phyloP scores from a whole-genome alignment of 2,329 filamentous ascomycete species.

The Penicillium capsulatum region DNA sequence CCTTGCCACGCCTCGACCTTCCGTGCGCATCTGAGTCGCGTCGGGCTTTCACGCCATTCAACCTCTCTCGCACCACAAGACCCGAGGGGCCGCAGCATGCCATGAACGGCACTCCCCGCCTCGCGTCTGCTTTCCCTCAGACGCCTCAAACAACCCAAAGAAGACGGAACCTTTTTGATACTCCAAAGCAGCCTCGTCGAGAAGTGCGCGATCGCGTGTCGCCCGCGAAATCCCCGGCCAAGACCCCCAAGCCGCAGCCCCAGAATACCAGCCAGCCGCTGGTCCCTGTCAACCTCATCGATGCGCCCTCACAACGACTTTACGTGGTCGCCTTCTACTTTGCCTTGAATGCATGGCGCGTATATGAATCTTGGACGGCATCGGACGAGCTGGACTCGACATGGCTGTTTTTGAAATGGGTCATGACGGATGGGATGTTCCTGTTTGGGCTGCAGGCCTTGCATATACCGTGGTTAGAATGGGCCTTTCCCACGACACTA shows the following conservation, averaged over 20 bases:
- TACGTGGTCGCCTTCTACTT: constrained; percentile 80
- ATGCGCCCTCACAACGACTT: constrained; percentile 85
- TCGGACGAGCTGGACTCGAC: constrained; percentile 84
- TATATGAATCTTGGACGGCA: constrained; percentile 79
- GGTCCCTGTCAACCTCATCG: constrained; percentile 75
- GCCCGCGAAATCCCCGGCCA: constrained; percentile 21
- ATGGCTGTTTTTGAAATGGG: constrained; percentile 91
- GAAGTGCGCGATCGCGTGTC: constrained; percentile 23
- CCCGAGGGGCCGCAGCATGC: constrained; percentile 50
- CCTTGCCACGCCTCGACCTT: not conserved
- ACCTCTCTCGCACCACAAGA: constrained; percentile 1
- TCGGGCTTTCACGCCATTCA: too few relatives aligned
- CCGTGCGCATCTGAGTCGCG: too few relatives aligned
- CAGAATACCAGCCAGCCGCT: constrained; percentile 52
- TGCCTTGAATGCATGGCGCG: constrained; percentile 71
- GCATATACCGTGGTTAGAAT: constrained; percentile 94
- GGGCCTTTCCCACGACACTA: constrained; percentile 70
- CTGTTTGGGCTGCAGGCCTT: constrained; percentile 82
- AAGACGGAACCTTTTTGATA: constrained; percentile 30
- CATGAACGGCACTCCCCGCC: constrained; percentile 79
- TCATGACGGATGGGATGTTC: constrained; percentile 77
- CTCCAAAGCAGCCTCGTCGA: constrained; percentile 25
- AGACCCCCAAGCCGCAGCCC: constrained; percentile 14
- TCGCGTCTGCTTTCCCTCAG: constrained; percentile 75
- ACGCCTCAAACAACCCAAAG: constrained; percentile 58